Conservation (phyloP, 2,329 filamentous ascomycete species). For the Phoma herbarum region DNA sequence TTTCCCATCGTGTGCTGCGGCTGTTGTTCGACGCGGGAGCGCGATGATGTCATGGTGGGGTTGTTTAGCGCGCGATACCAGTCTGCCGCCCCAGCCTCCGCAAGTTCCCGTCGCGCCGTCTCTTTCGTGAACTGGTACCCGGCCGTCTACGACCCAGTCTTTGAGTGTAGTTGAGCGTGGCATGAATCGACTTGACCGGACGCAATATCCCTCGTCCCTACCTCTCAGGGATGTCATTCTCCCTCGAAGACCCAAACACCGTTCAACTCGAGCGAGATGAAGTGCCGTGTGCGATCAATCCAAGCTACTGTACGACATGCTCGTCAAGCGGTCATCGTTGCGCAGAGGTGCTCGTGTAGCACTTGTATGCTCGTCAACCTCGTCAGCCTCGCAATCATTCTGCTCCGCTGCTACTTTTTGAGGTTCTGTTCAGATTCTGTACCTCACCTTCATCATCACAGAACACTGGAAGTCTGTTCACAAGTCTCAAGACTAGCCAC, state of each 20-base stretch:
- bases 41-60: conserved; percentile 11
- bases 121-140: background rate
- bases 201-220: background rate
- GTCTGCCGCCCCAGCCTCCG: conserved; percentile 7
- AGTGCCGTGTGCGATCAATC: background rate
- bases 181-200: background rate
- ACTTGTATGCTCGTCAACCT: too few species aligned
- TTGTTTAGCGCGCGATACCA: background rate
- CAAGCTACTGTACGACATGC: background rate
- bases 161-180: background rate
- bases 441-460: too few species aligned
- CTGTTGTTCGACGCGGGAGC: background rate
- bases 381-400: background rate
- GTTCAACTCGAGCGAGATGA: background rate
- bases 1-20: background rate
- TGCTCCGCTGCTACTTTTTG: too few species aligned
- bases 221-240: background rate
- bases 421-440: too few species aligned
- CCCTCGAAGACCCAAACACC: too few species aligned
- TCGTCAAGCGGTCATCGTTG: conserved; percentile 2
- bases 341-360: background rate
- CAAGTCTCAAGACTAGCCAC: too few species aligned
- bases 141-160: background rate
- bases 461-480: too few species aligned
- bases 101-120: conserved; percentile 3